phyloP scores from a whole-genome alignment of 2,329 filamentous ascomycete genomes.

The Tympanopsis confertula region DNA sequence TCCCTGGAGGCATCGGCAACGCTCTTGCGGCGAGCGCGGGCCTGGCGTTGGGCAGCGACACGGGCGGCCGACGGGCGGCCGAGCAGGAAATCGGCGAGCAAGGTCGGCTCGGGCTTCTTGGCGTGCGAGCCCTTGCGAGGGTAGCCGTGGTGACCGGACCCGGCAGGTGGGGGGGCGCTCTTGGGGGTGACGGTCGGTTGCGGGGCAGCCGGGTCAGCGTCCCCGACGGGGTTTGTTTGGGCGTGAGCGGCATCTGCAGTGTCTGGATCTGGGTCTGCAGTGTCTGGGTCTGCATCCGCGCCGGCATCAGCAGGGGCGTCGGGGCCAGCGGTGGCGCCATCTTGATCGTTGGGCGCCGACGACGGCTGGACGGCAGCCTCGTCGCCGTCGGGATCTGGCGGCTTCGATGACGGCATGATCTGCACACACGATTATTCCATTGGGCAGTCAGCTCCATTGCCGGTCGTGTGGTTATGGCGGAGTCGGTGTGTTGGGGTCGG shows the following conservation, averaged over 20 bases:
- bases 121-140: slow-evolving; percentile 7
- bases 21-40: slow-evolving; percentile 34
- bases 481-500: neutral
- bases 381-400: neutral
- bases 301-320: neutral
- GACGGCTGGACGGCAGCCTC: neutral
- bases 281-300: neutral
- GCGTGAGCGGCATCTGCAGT: too few species aligned
- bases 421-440: neutral
- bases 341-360: too few species aligned
- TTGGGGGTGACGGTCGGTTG: neutral
- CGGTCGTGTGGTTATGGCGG: neutral
- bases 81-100: slow-evolving; percentile 44
- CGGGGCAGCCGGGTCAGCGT: neutral
- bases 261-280: too few species aligned
- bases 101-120: slow-evolving; percentile 32
- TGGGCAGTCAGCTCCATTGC: neutral
- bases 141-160: neutral
- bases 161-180: neutral
- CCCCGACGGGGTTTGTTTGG: too few species aligned
- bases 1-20: slow-evolving; percentile 42
- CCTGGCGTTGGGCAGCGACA: slow-evolving; percentile 32
- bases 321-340: too few species aligned
- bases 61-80: slow-evolving; percentile 45
- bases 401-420: neutral